Conservation (phyloP, 2,329 filamentous ascomycete species). For the Sphaerulina vaccinii region DNA sequence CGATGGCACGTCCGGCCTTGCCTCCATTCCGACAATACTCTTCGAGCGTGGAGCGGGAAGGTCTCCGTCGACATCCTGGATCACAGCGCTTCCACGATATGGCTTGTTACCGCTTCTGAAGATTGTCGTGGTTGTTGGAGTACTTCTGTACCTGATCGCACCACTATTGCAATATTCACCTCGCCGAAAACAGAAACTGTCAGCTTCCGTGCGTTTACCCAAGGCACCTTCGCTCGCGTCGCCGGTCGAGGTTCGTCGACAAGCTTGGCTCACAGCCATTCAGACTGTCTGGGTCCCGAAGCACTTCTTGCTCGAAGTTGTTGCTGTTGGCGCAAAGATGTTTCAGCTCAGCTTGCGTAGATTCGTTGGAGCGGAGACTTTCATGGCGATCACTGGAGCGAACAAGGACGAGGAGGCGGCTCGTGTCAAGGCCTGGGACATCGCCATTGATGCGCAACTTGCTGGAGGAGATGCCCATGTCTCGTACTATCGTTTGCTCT, state of each 20-base stretch:
- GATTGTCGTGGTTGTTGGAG: constrained; percentile 52
- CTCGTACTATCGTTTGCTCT: constrained; percentile 78
- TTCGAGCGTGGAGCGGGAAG: constrained; percentile 33
- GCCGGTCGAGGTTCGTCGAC: constrained; percentile 78
- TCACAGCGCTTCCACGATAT: constrained; percentile 28
- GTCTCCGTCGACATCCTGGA: constrained; percentile 21
- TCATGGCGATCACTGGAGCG: constrained; percentile 74
- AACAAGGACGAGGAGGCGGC: constrained; percentile 83
- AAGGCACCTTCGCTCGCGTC: constrained; percentile 71
- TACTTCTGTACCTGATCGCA: constrained; percentile 56
- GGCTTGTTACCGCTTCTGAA: constrained; percentile 48
- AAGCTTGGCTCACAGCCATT: constrained; percentile 89
- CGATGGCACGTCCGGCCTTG: constrained; percentile 43
- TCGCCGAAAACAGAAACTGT: constrained; percentile 52
- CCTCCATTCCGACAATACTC: constrained; percentile 42
- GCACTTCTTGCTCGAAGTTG: constrained; percentile 81
- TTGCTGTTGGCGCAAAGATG: constrained; percentile 76
- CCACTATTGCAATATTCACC: constrained; percentile 59
- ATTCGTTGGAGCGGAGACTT: constrained; percentile 71
- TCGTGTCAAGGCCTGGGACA: constrained; percentile 86
- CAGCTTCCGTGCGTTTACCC: constrained; percentile 38
- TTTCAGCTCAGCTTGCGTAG: constrained; percentile 78
- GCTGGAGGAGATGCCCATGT: constrained; percentile 88
- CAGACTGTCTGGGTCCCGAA: constrained; percentile 90
- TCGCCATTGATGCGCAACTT: constrained; percentile 88